Base-by-base conservation (phyloP, 176 grass and related monocot species). In the Leersia perrieri region DNA sequence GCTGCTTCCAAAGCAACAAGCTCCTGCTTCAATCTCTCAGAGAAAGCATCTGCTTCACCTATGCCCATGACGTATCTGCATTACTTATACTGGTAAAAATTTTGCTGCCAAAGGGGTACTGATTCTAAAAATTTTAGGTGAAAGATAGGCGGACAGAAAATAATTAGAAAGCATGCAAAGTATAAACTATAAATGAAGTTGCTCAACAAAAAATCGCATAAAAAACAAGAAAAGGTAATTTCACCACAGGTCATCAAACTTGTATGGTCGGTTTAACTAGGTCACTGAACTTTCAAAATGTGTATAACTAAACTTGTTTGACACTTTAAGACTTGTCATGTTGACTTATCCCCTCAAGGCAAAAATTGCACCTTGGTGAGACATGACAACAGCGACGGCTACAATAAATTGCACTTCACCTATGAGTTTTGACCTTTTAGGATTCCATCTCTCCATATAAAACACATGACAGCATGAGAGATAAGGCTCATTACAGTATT, bases 41-140 rank as follows among this genome's bases (percentile, higher is more conserved):
- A 99, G 78, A 99, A 99, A 20, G 92, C 96, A 80, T 99, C 90
- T 38, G 96, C 88, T 93, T 99, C 96, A 73, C 96, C 96, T 86
- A 99, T 95, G 64, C 96, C 96, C 96, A 99, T 99, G 73, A 99
- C 90, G 88, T 95, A 98, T 68, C 95, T 98, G 84, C 84, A 91
- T 84, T 76, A 66, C 75, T 62, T 84, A 51, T 20, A 82, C 32
- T 51, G 32, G 76, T 86, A 41, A 84, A 72, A 33, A 73, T 68
- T 45, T 23, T 66, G 73, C 64, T 57, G 26, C 33, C 39, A 92
- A 49, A 12, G 49, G 49, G 22, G 41, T 58, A 60, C 27, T 12
- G 73, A 70, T 27, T 53, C 69, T 75, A 85, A 86, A 86, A 13
- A 2, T 70, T 63, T 32, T 26, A 78, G 63, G 27, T 25, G n/a